Conservation (phyloP, 2,329 filamentous ascomycete genomes). For the Hypomyces rosellus region DNA sequence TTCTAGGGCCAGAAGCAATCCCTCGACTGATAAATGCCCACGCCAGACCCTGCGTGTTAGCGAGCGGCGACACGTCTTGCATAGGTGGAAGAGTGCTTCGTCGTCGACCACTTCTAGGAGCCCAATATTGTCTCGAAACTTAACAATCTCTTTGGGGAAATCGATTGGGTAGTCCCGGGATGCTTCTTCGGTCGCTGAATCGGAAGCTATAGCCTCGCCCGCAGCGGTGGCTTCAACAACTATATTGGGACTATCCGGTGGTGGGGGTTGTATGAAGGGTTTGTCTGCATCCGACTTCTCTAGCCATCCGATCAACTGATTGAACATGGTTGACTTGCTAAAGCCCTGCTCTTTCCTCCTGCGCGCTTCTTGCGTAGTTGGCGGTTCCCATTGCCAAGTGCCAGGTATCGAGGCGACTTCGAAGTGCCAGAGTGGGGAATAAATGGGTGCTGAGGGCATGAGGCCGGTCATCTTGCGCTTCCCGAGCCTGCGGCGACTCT, state of each 20-base stretch:
- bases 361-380: conserved; percentile 27
- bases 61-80: conserved; percentile 10
- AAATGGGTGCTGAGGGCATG: conserved; percentile 32
- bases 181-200: background rate
- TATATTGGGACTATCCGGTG: conserved; percentile 2
- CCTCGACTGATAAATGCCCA: conserved; percentile 12
- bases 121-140: conserved; percentile 11
- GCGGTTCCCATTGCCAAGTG: conserved; percentile 48
- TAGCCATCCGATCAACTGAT: conserved; percentile 25
- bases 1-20: conserved; percentile 12
- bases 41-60: conserved; percentile 12
- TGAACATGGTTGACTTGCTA: conserved; percentile 17
- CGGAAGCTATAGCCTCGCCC: conserved; percentile 7
- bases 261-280: conserved; percentile 13
- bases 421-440: conserved; percentile 41
- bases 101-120: conserved; percentile 2
- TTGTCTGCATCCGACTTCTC: conserved; percentile 18
- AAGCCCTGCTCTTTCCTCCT: conserved; percentile 17
- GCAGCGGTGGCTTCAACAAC: background rate
- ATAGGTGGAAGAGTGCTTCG: conserved; percentile 7
- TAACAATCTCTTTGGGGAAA: conserved; percentile 12
- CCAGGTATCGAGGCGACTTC: conserved; percentile 37
- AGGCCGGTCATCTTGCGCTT: conserved; percentile 49
- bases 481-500: conserved; percentile 46
- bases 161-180: background rate